Base-by-base conservation (phyloP, 2,329 filamentous ascomycete species). In the Penicillium glabrum region DNA sequence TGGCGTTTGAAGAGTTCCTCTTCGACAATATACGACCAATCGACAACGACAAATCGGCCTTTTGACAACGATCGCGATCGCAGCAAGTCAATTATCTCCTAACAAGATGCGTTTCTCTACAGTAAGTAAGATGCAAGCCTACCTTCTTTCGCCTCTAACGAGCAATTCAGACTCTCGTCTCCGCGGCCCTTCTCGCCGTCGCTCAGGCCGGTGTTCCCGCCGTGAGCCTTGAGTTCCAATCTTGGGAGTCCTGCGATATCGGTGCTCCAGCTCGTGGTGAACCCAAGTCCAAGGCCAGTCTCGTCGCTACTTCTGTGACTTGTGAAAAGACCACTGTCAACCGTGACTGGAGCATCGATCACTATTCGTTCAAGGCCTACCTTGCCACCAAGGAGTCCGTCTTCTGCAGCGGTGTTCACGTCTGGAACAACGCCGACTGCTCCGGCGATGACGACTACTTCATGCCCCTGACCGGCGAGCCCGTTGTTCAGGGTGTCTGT, bases 351-450 rank as follows among this genome's bases (percentile, higher is more conserved):
- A 58, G 53, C 48, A 58, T 67, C 47, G 47, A 65, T 54, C 53
- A 58, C 56, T 67, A 58, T 27, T 54, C 64, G 31, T 61, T 67
- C 57, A 58, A 43, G 26, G 63, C 57, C 3, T 35, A 24, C 16
- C 41, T 64, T n/a, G 61, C 61, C 57, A 65, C 61, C 53, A 60
- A 67, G 51, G 63, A 67, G 14, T 53, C 64, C 5, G 16, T 54
- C 10, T 44, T 56, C 10, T 67, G 64, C 61, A 10, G 41, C 5
- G 63, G 64, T 19, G 52, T 67, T 10, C 51, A n/a, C 13, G 45
- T 65, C 51, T 67, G 57, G 60, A 67, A 67, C 54, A 64, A 60
- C 33, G 64, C 64, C 2, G 56, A 54, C 26, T 66, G 64, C 53
- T 56, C 62, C 5, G 64, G 63, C 44, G 13, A 58, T 37, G 56